Evolutionary conservation across 208 protist species (phyloP).

Genomic region (Leishmania aethiopica): DNA sequence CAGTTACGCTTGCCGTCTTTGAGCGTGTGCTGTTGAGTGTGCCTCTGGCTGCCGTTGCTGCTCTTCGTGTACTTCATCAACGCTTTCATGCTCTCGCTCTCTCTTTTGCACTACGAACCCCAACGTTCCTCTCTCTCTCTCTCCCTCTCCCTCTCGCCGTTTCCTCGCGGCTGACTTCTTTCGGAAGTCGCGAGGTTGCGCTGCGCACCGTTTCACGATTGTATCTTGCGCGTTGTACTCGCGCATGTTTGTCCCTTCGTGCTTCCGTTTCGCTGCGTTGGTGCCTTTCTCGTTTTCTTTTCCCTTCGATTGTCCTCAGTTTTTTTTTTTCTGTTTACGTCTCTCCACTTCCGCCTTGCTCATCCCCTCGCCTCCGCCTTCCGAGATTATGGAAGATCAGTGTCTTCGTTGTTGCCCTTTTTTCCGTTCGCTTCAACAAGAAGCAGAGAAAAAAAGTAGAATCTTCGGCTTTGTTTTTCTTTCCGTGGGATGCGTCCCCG

Average conservation of each 20-base stretch:
- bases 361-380: background rate
- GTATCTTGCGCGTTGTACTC: background rate
- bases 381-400: background rate
- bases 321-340: background rate
- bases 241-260: background rate
- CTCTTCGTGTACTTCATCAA: background rate
- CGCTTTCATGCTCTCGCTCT: background rate
- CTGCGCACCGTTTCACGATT: background rate
- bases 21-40: background rate
- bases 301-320: too few species aligned
- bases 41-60: background rate
- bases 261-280: background rate
- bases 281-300: background rate
- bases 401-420: background rate
- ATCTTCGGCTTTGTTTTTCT: background rate
- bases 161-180: background rate
- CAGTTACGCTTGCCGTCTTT: constrained; percentile 4
- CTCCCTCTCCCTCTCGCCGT: background rate
- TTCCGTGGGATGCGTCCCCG: background rate
- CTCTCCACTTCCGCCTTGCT: background rate
- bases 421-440: too few species aligned
- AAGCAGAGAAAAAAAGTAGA: background rate
- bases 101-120: background rate
- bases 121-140: background rate
- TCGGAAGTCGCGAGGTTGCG: background rate